These are phyloP conservation scores for Mycena kentingensis DNA, from an alignment of 768 basidiomycete genomes.

Conservation along the genomic window DNA sequence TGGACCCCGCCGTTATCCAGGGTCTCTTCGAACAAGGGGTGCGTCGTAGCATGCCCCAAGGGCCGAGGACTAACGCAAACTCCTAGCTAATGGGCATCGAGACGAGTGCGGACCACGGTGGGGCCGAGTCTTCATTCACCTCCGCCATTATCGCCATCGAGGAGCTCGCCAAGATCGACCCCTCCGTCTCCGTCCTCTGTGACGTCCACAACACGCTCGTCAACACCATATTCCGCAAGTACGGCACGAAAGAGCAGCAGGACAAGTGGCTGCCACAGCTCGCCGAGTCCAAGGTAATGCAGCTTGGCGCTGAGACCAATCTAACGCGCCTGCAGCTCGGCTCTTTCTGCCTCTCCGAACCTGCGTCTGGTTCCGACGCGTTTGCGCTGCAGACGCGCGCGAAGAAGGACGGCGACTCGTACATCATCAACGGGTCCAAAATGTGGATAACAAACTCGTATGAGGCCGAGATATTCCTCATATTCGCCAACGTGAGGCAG, in stretches of 20 bases:
- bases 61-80: not conserved
- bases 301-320: not conserved
- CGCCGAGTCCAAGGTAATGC: slow-evolving; percentile 66
- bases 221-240: slow-evolving; percentile 88
- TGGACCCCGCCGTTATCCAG: slow-evolving; percentile 87
- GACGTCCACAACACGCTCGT: slow-evolving; percentile 99
- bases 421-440: slow-evolving; percentile 94
- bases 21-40: slow-evolving; percentile 96
- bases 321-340: slow-evolving; percentile 63
- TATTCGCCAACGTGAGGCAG: slow-evolving; percentile 84
- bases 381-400: slow-evolving; percentile 96
- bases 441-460: slow-evolving; percentile 99
- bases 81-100: slow-evolving; percentile 96
- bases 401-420: slow-evolving; percentile 81
- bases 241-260: slow-evolving; percentile 83
- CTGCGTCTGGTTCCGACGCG: slow-evolving; percentile 93
- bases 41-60: slow-evolving; percentile 30
- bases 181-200: slow-evolving; percentile 93
- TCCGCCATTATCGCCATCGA: slow-evolving; percentile 96
- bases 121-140: slow-evolving; percentile 89
- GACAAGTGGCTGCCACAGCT: slow-evolving; percentile 88
- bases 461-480: slow-evolving; percentile 88
- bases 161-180: slow-evolving; percentile 94
- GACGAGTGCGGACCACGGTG: slow-evolving; percentile 79
- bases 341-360: slow-evolving; percentile 93